These are phyloP conservation scores for Paramecium primaurelia DNA, from an alignment of 73 alveolate species.

Conservation along the genomic window DNA sequence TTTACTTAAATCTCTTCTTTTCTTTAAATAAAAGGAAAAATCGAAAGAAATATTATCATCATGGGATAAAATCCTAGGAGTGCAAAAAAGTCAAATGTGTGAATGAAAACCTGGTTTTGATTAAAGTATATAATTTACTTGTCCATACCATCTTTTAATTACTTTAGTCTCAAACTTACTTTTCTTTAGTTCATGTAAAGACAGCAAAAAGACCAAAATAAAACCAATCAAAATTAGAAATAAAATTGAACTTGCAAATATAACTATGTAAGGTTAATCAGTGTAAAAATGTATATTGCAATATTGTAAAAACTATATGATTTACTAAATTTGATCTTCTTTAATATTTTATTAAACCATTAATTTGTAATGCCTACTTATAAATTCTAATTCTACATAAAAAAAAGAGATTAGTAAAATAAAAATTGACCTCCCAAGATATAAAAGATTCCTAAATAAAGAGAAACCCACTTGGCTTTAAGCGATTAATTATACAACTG, in stretches of 20 bases:
- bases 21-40: background rate
- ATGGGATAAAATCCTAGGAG: background rate
- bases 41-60: background rate
- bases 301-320: background rate
- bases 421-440: background rate
- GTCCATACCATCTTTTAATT: background rate
- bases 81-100: background rate
- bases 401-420: background rate
- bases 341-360: background rate
- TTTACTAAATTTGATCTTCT: background rate
- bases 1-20: background rate
- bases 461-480: background rate
- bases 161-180: background rate
- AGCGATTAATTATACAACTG: background rate
- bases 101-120: background rate
- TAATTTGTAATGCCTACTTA: background rate
- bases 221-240: background rate
- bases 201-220: background rate
- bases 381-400: background rate
- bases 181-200: background rate
- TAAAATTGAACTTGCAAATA: background rate
- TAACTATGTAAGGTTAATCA: background rate
- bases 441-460: background rate
- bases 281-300: background rate
- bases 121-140: background rate